These are phyloP conservation scores for Paecilomyces dactylethromorphus DNA, from an alignment of 2,329 filamentous ascomycete species.

Conservation along the genomic window DNA sequence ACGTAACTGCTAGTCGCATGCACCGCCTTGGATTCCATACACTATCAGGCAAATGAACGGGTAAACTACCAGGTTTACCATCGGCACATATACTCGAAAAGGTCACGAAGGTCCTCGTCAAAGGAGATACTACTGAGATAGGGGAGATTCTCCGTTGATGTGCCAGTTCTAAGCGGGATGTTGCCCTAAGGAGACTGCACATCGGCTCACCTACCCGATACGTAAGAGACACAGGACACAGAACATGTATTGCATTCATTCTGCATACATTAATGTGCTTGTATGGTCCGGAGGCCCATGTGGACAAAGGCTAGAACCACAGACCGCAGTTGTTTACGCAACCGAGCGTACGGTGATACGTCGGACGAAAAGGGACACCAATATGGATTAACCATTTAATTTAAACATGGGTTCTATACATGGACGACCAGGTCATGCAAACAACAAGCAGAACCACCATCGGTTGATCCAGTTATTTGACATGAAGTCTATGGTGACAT, in stretches of 20 bases:
- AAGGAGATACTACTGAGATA: neutral
- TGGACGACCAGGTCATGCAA: constrained; percentile 21
- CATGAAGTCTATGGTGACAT: constrained; percentile 22
- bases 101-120: neutral
- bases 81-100: neutral
- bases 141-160: neutral
- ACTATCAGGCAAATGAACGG: neutral
- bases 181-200: neutral
- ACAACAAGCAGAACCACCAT: constrained; percentile 9
- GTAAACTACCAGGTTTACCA: neutral
- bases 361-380: neutral
- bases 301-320: neutral
- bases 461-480: constrained; percentile 16
- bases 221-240: neutral
- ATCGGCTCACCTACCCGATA: neutral
- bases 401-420: constrained; percentile 36
- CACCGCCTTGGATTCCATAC: too few relatives aligned
- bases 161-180: neutral
- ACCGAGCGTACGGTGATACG: neutral
- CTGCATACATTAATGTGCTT: neutral
- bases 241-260: neutral
- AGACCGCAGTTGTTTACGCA: neutral
- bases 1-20: neutral
- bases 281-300: neutral
- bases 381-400: constrained; percentile 23